Base-by-base conservation (phyloP, 2,329 filamentous ascomycete species). In the Pyrenochaeta sp. region DNA sequence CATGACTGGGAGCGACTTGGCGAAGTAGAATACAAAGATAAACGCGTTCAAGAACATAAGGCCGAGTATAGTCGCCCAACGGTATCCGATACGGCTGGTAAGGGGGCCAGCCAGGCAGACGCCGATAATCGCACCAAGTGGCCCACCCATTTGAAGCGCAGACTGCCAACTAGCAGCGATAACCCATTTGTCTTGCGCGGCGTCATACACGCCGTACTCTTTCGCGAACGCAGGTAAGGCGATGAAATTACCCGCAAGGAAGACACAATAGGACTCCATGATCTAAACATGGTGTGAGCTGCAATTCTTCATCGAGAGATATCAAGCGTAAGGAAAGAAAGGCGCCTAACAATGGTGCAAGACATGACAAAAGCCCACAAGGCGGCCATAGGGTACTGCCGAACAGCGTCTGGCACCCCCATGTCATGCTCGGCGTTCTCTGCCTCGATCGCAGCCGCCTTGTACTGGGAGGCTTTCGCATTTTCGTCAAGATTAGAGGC, bases 201-300 rank as follows among this genome's bases (percentile, higher is more conserved):
- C 43, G 62, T 74, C 72, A 3, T 12, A 59, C 36, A 85, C 74
- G 62, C 86, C 86, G 65, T 78, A 88, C 3, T 78, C 60, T 0
- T 78, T 2, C 30, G 66, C 74, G 76, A 88, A 88, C 15, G 66
- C 58, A 24, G 74, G 52, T 7, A 83, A 79, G 56, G 86, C 85
- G 42, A 88, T 74, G 73, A 89, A 89, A 57, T 85, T 83, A 48
- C 83, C 83, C 68, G 84, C 86, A 24, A 89, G 77, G 79, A 89
- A 88, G 60, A 88, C 83, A 72, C 82, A 82, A 79, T 87, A 89
- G 4, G 86, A 84, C 72, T 88, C 86, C 86, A 89, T 88, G 65
- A 87, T 86, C 86, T 88, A 69, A 46, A 43, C 0, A 58, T 45
- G 9, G 22, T 32, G 42, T 72, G 66, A 71, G 64, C 51, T 30